Base-by-base conservation (phyloP, 1,284 basidiomycete genomes). In the Ustilago cynodontis region DNA sequence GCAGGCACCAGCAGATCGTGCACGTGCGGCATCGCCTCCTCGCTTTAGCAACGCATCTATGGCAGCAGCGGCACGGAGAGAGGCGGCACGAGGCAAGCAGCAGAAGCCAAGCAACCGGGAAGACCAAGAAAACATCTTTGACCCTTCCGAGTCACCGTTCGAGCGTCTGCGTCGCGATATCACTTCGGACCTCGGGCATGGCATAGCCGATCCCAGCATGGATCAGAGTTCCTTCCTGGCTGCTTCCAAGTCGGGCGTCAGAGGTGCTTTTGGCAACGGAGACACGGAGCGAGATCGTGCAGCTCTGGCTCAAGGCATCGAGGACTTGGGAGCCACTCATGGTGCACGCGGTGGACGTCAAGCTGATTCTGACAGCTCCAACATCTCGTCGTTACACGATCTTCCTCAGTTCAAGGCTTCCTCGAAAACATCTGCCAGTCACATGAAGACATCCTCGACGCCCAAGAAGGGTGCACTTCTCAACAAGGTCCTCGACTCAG, bases 61-160 rank as follows among this genome's bases (percentile, higher is more conserved):
- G 88, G 49, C 89, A 89, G 39, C 1, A 91, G 91, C 26, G 92
- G 92, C 92, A 88, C 89, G 45, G 87, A 89, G 18, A 91, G 92
- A 77, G 50, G 76, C 75, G 9, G 71, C 72, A 4, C 65, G 64
- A 52, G 60, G 68, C 55, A 74, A 68, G 58, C 66, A 67, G 35
- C 64, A 70, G 20, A 66, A 70, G 60, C 54, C 56, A 4, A 61
- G 35, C 39, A 59, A 57, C 35, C 67, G 60, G 54, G 65, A 70
- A 31, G 65, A 65, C n/a, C 65, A 70, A 35, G 67, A 71, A 52
- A 65, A 72, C 66, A 57, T 68, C 14, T 71, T 64, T 51, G 69
- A 70, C 14, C 60, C 68, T 3, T 83, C 93, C 50, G 92, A 93
- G 81, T 92, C 91, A 0, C 93, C 94, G 9, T 90, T 94, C 55